Percentiles rank a stretch among this genome's conserved stretches.
phyloP scores from a whole-genome alignment of 371 early-diverging fungal species.

The Mucor indicus region DNA sequence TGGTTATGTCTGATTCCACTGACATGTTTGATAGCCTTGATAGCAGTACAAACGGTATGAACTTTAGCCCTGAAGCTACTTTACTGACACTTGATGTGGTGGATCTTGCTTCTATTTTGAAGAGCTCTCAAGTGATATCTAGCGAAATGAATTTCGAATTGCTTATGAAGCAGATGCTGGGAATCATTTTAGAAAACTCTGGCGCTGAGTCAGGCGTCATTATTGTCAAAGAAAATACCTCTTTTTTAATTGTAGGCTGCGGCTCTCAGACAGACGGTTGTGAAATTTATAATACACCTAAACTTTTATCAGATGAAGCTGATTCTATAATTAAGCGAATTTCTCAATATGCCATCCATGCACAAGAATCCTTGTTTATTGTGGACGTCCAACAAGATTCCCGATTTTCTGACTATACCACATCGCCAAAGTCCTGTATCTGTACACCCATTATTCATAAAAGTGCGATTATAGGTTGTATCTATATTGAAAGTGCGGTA shows the following conservation, averaged over 20 bases:
- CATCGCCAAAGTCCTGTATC: constrained; percentile 42
- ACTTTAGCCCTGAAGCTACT: constrained; percentile 33
- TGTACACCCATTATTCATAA: constrained; percentile 60
- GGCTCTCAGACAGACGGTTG: constrained; percentile 41
- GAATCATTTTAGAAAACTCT: constrained; percentile 47
- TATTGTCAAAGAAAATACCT: constrained; percentile 41
- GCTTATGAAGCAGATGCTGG: constrained; percentile 47
- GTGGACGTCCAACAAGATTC: constrained; percentile 39
- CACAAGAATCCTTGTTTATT: constrained; percentile 37
- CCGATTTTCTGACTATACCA: constrained; percentile 35
- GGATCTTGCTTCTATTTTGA: constrained; percentile 45
- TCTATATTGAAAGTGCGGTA: constrained; percentile 55
- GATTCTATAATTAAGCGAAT: constrained; percentile 37
- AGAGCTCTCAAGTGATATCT: constrained; percentile 49
- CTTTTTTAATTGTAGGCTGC: constrained; percentile 36
- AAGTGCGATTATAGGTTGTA: constrained; percentile 50
- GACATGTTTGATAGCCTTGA: background rate
- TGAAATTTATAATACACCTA: constrained; percentile 32
- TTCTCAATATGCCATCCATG: constrained; percentile 38
- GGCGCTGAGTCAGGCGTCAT: constrained; percentile 48
- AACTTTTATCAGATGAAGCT: constrained; percentile 32
- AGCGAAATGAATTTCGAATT: constrained; percentile 54
- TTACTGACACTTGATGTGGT: constrained; percentile 42
- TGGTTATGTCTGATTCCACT: background rate
- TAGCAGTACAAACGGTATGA: constrained; percentile 8